phyloP scores from a whole-genome alignment of 2,329 filamentous ascomycete genomes.

The Fusarium sp. region DNA sequence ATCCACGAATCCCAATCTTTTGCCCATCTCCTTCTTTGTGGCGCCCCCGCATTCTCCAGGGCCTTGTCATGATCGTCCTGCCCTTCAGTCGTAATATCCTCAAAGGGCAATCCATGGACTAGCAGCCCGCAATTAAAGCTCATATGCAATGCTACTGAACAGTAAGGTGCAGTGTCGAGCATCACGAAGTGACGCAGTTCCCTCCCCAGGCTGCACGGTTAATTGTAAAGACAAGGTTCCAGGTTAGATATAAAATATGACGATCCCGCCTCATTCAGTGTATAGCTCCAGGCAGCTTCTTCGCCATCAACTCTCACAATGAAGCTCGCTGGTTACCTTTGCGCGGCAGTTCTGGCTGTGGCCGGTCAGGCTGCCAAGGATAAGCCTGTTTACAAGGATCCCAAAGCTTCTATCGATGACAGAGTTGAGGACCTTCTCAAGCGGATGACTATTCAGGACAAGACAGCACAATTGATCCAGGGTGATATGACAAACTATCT shows the following conservation, averaged over 20 bases:
- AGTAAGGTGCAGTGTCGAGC: not conserved
- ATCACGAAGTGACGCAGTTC: not conserved
- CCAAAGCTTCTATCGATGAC: conserved; percentile 67
- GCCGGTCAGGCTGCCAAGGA: conserved; percentile 38
- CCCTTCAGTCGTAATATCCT: not conserved
- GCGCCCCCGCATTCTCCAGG: conserved; percentile 37
- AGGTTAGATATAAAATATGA: conserved; percentile 16
- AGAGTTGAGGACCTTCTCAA: conserved; percentile 73
- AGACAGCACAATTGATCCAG: conserved; percentile 73
- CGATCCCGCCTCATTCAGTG: conserved; percentile 2
- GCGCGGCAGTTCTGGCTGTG: conserved; percentile 36
- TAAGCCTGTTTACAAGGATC: conserved; percentile 67
- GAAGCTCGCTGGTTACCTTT: conserved; percentile 42
- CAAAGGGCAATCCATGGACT: not conserved
- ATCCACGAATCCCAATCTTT: conserved; percentile 33
- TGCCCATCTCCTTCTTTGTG: conserved; percentile 13
- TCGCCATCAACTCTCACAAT: conserved; percentile 30
- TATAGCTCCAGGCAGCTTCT: conserved; percentile 6
- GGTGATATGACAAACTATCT: conserved; percentile 79
- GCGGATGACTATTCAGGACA: conserved; percentile 79
- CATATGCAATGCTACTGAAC: not conserved
- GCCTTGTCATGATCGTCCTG: conserved; percentile 23
- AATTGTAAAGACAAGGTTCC: conserved; percentile 22
- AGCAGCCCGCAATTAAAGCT: not conserved
- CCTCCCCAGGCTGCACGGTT: conserved; percentile 21